Evolutionary conservation across 768 basidiomycete genomes (phyloP).

Genomic region (Candolleomyces eurysporus): DNA sequence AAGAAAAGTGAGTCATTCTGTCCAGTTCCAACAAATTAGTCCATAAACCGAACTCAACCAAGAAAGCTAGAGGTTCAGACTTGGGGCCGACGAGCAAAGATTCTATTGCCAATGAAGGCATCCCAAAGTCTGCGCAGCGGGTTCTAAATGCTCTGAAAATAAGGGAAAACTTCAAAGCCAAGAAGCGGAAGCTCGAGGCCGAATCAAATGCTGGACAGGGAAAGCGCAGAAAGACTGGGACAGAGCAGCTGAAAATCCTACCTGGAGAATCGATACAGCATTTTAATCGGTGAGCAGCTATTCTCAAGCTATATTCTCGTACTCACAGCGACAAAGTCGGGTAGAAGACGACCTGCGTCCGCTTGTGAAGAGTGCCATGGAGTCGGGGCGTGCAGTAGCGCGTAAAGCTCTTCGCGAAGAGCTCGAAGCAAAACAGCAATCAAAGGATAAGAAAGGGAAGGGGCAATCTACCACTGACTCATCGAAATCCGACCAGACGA

Average conservation of each 20-base stretch:
- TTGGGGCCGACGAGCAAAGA: slow-evolving; percentile 41
- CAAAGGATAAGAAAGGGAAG: slow-evolving; percentile 17
- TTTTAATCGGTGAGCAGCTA: slow-evolving; percentile 59
- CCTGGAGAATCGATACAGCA: slow-evolving; percentile 72
- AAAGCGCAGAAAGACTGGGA: slow-evolving; percentile 34
- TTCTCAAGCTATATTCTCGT: not conserved
- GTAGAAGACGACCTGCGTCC: slow-evolving; percentile 74
- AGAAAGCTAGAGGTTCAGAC: slow-evolving; percentile 43
- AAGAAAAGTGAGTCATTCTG: slow-evolving; percentile 37
- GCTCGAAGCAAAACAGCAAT: slow-evolving; percentile 24
- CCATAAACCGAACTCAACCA: not conserved
- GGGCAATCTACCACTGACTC: not conserved
- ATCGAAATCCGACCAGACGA: not conserved
- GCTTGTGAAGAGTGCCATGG: slow-evolving; percentile 58
- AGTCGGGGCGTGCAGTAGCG: slow-evolving; percentile 49
- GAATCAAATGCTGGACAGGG: slow-evolving; percentile 20
- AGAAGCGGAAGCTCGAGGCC: slow-evolving; percentile 38
- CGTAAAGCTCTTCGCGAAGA: slow-evolving; percentile 45
- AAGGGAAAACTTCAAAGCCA: slow-evolving; percentile 52
- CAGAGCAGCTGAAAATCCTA: slow-evolving; percentile 43
- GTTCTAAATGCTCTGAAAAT: slow-evolving; percentile 63
- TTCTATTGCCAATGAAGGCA: slow-evolving; percentile 48
- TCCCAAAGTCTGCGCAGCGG: slow-evolving; percentile 69
- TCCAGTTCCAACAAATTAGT: not conserved
- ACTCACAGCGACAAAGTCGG: slow-evolving; percentile 40